These are phyloP conservation scores for Apium graveolens DNA, from an alignment of 129 eudicot genomes.

Conservation along the genomic window DNA sequence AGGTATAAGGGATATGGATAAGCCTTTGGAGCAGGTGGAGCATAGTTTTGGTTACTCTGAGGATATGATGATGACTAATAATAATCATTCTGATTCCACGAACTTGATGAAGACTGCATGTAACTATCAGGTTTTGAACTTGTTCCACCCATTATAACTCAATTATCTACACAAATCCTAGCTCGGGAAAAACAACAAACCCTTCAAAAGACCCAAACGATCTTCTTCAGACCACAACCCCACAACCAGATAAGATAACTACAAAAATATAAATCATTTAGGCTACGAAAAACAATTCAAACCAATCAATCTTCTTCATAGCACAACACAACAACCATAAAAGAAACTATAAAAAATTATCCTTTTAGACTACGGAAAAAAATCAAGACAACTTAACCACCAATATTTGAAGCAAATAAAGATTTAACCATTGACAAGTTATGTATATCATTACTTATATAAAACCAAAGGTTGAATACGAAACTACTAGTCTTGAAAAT, in stretches of 20 bases:
- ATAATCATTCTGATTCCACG: constrained; percentile 30
- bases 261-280: background rate
- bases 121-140: constrained; percentile 47
- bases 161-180: no score
- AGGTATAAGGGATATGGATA: constrained; percentile 40
- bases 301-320: no score
- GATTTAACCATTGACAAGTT: background rate
- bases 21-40: constrained; percentile 7
- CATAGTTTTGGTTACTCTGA: constrained; percentile 27
- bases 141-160: no score
- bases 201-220: background rate
- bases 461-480: background rate
- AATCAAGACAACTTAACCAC: background rate
- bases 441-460: no score
- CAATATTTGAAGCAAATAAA: background rate
- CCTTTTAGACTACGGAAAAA: background rate
- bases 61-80: no score
- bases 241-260: background rate
- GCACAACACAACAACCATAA: no score
- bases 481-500: background rate
- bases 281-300: no score
- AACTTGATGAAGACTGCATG: constrained; percentile 34
- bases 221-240: background rate
- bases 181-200: background rate
- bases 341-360: no score